Percentiles rank a stretch among this genome's conserved stretches.
phyloP scores from a whole-genome alignment of 352 stramenopile species.

The Globisporangium abappressorium region DNA sequence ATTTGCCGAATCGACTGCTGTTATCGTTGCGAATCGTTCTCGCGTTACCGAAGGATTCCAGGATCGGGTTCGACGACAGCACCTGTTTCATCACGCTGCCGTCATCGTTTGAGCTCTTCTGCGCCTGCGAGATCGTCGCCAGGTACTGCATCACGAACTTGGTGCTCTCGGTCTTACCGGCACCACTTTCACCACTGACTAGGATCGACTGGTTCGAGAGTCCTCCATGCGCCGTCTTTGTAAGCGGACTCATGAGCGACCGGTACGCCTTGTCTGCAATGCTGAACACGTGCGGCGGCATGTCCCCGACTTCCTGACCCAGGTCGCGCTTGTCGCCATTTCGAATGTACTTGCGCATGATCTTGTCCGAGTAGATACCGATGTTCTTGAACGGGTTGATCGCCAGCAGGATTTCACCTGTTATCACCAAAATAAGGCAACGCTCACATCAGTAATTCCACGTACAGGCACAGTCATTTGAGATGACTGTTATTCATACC shows the following conservation, averaged over 20 bases:
- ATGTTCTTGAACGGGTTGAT: constrained; percentile 89
- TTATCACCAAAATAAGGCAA: neutral
- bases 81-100: constrained; percentile 90
- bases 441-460: neutral
- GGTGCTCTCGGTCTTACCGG: constrained; percentile 96
- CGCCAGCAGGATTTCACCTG: constrained; percentile 77
- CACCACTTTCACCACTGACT: constrained; percentile 90
- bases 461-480: too few relatives aligned
- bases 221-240: constrained; percentile 23
- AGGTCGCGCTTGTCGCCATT: constrained; percentile 72
- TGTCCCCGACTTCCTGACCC: constrained; percentile 60
- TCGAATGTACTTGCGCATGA: constrained; percentile 86
- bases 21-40: constrained; percentile 97
- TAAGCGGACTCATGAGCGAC: constrained; percentile 64
- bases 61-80: constrained; percentile 96
- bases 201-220: constrained; percentile 90
- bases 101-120: constrained; percentile 34
- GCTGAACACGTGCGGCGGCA: constrained; percentile 91
- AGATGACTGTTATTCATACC: too few relatives aligned
- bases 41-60: constrained; percentile 99
- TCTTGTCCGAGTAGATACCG: constrained; percentile 84
- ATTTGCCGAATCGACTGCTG: constrained; percentile 96
- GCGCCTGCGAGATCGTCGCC: constrained; percentile 81
- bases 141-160: constrained; percentile 97
- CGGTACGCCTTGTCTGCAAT: constrained; percentile 89